Evolutionary conservation across 805 yeast species (phyloP).

Genomic region (Wickerhamomyces canadensis): DNA sequence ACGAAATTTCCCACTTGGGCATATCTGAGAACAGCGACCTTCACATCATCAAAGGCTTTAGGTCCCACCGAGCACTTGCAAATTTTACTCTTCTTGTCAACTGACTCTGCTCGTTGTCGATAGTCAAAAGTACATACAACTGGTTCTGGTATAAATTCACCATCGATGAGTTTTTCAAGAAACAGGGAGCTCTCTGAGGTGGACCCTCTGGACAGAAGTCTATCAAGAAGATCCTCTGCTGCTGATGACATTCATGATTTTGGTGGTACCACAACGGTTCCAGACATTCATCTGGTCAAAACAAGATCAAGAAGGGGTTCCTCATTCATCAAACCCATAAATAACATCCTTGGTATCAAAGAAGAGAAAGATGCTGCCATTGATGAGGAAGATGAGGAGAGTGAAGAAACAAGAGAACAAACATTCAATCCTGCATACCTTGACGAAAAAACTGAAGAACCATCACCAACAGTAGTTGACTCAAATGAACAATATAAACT

Average conservation of each 20-base stretch:
- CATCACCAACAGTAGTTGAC: too few relatives aligned
- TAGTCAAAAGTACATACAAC: too few relatives aligned
- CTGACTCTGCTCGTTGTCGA: too few relatives aligned
- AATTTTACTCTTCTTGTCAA: too few relatives aligned
- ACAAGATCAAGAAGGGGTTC: slow-evolving; percentile 1
- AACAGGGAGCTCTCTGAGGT: background rate
- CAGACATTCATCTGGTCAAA: background rate
- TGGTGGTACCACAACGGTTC: background rate
- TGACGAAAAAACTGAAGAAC: too few relatives aligned
- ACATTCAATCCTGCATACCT: too few relatives aligned
- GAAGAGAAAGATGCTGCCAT: background rate
- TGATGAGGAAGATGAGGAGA: background rate
- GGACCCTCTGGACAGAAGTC: background rate
- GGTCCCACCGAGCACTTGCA: too few relatives aligned
- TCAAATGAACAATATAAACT: background rate
- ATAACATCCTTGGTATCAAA: background rate
- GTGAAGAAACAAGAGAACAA: background rate
- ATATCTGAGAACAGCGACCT: too few relatives aligned
- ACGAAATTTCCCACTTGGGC: too few relatives aligned
- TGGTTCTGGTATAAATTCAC: too few relatives aligned
- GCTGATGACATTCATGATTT: background rate
- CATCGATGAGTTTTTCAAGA: too few relatives aligned
- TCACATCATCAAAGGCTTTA: too few relatives aligned
- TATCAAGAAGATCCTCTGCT: background rate
- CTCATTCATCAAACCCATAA: background rate